Base-by-base conservation (phyloP, 2,329 filamentous ascomycete species). In the Incumbomyces lentus region DNA sequence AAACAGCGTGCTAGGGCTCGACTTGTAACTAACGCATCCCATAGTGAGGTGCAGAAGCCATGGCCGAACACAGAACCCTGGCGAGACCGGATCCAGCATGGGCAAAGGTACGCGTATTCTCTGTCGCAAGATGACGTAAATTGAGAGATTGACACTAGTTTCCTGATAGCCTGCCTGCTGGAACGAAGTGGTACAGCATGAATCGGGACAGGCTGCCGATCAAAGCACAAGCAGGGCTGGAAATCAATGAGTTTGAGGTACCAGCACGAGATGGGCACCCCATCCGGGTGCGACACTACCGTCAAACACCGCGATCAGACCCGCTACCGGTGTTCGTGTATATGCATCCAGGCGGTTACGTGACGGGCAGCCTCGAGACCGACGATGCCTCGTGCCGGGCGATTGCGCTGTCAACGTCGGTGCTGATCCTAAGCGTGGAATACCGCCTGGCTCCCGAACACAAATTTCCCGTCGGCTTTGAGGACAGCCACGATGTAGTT, bases 361-460 rank as follows among this genome's bases (percentile, higher is more conserved):
- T 62, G 30, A 62, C 69, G 49, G 70, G 71, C 6, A 64, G 64
- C 49, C 53, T 71, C 2, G 63, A 64, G 12, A 65, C 63, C 16
- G 69, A 71, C 47, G 67, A 69, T 48, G 40, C 61, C 11, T 62
- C 67, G 16, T 70, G 66, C 49, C 59, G 68, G 7, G 58, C 61
- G 49, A 62, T 71, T 44, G 58, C 60, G 1, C 48, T 56, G 7
- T 60, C 66, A 22, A 48, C 67, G 16, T 59, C 62, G 0, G 59
- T 66, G 19, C 63, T 73, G 0, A 68, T 69, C 13, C 61, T 75
- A 6, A 71, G 70, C 47, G 64, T 75, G 3, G 70, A 73, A 14
- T 76, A 76, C 52, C 63, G 73, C 1, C 64, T 74, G 29, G 73
- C 71, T 6, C 74, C 73, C 0, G 72, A 74, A 48, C 60, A 74